These are phyloP conservation scores for Schoenoplectus triqueter DNA, from an alignment of 202 grass and related monocot genomes.

Conservation along the genomic window DNA sequence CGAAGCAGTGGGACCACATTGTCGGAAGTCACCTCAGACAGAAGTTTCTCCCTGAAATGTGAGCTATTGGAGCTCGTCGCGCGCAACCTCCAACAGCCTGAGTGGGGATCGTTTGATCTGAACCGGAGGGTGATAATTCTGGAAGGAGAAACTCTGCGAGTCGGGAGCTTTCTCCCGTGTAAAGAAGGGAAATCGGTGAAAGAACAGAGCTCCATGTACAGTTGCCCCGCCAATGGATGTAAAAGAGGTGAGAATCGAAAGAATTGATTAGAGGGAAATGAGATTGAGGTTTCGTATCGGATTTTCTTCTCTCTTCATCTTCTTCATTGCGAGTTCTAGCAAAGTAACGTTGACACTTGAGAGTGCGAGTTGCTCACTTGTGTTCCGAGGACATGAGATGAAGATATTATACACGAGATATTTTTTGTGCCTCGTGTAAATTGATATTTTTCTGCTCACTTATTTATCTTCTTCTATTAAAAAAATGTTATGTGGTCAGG, in stretches of 20 bases:
- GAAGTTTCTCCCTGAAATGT: background rate
- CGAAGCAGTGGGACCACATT: conserved; percentile 58
- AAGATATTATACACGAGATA: too few species aligned
- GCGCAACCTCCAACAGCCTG: background rate
- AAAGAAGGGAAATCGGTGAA: conserved; percentile 22
- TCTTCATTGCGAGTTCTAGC: too few species aligned
- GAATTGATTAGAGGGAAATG: background rate
- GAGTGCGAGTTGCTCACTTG: too few species aligned
- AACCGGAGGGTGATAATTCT: background rate
- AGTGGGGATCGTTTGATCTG: background rate
- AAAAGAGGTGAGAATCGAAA: background rate
- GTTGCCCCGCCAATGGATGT: background rate
- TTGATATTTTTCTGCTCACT: too few species aligned
- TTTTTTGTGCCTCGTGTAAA: too few species aligned
- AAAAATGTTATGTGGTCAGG: too few species aligned
- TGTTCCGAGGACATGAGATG: too few species aligned
- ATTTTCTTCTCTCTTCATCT: background rate
- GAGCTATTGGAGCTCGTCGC: background rate
- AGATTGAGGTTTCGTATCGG: background rate
- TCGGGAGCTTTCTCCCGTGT: conserved; percentile 17
- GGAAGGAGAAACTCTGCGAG: conserved; percentile 20
- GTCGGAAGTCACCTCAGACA: conserved; percentile 32
- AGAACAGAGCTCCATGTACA: conserved; percentile 43
- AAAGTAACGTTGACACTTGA: too few species aligned
- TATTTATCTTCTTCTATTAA: too few species aligned